Percentiles rank a stretch among this genome's conserved stretches.
Evolutionary conservation across 768 basidiomycete species (phyloP).

Genomic region (Coprinellus aureogranulatus): DNA sequence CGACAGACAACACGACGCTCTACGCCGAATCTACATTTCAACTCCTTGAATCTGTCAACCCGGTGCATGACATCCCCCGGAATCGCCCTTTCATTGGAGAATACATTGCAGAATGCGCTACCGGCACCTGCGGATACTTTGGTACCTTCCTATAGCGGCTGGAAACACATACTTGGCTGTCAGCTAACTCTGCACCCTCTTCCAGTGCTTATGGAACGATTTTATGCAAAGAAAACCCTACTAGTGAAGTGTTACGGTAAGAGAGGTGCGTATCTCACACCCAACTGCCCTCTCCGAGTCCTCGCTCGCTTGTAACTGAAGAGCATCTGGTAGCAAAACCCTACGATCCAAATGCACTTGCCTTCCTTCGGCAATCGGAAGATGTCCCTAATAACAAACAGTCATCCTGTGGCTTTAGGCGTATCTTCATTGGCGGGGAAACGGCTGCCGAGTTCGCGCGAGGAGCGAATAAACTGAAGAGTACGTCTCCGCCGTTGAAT

Average conservation of each 20-base stretch:
- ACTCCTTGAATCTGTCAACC: background rate
- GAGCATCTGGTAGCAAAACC: background rate
- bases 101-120: background rate
- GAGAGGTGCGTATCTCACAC: background rate
- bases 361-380: background rate
- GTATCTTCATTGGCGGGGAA: background rate
- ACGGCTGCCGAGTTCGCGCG: background rate
- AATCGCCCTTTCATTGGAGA: background rate
- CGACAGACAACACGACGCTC: background rate
- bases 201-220: background rate
- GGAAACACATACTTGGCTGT: too few species aligned
- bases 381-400: background rate
- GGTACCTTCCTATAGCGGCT: too few species aligned
- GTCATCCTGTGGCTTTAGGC: background rate
- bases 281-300: too few species aligned
- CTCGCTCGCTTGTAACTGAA: background rate
- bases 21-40: background rate
- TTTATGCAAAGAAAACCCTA: background rate
- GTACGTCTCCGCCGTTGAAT: background rate
- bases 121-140: background rate
- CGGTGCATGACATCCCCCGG: background rate
- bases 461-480: background rate
- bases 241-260: background rate
- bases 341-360: background rate
- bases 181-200: background rate